Evolutionary conservation across 768 basidiomycete species (phyloP).

Genomic region (Clitopilus passeckerianus): DNA sequence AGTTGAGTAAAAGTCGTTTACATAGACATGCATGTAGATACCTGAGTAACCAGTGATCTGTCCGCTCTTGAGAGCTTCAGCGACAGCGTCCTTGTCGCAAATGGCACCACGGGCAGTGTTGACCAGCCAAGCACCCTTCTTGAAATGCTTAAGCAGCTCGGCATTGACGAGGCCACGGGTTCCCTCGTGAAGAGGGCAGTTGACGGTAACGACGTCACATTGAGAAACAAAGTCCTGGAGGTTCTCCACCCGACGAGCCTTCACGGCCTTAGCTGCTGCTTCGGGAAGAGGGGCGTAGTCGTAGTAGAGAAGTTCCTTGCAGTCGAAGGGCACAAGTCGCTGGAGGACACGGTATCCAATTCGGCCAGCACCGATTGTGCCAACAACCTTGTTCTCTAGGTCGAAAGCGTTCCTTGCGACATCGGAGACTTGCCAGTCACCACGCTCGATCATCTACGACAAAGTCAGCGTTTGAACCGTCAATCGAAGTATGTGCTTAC

Average conservation of each 20-base stretch:
- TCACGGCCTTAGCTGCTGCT: slow-evolving; percentile 64
- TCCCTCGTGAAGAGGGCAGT: slow-evolving; percentile 84
- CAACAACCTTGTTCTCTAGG: slow-evolving; percentile 87
- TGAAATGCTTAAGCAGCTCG: slow-evolving; percentile 83
- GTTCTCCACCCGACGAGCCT: slow-evolving; percentile 71
- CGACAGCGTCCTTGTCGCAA: slow-evolving; percentile 79
- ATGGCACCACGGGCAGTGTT: slow-evolving; percentile 94
- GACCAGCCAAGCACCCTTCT: slow-evolving; percentile 89
- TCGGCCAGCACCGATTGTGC: slow-evolving; percentile 76
- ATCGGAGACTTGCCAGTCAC: slow-evolving; percentile 85
- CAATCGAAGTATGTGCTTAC: slow-evolving; percentile 22
- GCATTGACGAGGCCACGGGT: slow-evolving; percentile 77
- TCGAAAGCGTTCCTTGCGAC: slow-evolving; percentile 83
- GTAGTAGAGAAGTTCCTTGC: slow-evolving; percentile 88
- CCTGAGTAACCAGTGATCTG: slow-evolving; percentile 61
- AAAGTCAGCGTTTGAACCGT: not conserved
- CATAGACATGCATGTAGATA: slow-evolving; percentile 5
- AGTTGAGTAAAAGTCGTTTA: not conserved
- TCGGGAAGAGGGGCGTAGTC: slow-evolving; percentile 73
- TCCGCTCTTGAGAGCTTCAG: slow-evolving; percentile 69
- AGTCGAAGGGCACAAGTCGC: slow-evolving; percentile 76
- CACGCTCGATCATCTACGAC: slow-evolving; percentile 68
- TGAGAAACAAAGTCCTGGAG: slow-evolving; percentile 37
- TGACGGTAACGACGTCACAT: slow-evolving; percentile 83
- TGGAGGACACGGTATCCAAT: slow-evolving; percentile 89